Evolutionary conservation across 2,329 filamentous ascomycete species (phyloP).

Genomic region (Botrytis tulipae): DNA sequence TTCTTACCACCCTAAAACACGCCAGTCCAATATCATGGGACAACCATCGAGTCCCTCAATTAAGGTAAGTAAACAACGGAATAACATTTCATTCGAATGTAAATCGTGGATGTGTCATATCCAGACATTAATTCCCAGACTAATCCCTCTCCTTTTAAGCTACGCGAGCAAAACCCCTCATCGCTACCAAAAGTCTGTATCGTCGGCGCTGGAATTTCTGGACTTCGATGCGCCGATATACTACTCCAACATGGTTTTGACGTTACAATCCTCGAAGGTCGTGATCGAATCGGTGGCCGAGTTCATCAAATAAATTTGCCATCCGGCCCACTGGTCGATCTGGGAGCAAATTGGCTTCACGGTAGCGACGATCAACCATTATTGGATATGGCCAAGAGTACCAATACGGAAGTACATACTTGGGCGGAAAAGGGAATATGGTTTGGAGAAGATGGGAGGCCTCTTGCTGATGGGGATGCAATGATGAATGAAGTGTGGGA

Average conservation of each 20-base stretch:
- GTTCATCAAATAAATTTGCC: conserved; percentile 32
- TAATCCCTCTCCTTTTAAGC: neutral
- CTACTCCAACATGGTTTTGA: conserved; percentile 51
- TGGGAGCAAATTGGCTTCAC: conserved; percentile 39
- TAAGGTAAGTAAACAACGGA: neutral
- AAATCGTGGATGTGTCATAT: neutral
- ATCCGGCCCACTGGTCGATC: conserved; percentile 33
- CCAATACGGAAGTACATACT: conserved; percentile 45
- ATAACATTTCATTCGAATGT: neutral
- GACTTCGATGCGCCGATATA: conserved; percentile 55
- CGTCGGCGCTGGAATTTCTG: conserved; percentile 56
- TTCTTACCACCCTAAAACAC: conserved; percentile 16
- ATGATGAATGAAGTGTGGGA: conserved; percentile 48
- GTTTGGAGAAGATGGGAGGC: conserved; percentile 45
- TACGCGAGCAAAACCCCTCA: neutral
- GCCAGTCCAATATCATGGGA: neutral
- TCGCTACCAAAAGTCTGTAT: conserved; percentile 40
- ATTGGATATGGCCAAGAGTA: conserved; percentile 50
- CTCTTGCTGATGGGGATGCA: conserved; percentile 38
- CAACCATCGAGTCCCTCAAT: neutral
- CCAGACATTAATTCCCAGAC: no score
- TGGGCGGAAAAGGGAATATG: conserved; percentile 47
- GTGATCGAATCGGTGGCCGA: conserved; percentile 53
- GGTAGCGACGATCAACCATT: conserved; percentile 47
- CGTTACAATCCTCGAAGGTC: conserved; percentile 57